Evolutionary conservation across 768 basidiomycete species (phyloP), one percentile per base, ranked within the genome.

Genomic region (Multifurca ochricompacta): DNA sequence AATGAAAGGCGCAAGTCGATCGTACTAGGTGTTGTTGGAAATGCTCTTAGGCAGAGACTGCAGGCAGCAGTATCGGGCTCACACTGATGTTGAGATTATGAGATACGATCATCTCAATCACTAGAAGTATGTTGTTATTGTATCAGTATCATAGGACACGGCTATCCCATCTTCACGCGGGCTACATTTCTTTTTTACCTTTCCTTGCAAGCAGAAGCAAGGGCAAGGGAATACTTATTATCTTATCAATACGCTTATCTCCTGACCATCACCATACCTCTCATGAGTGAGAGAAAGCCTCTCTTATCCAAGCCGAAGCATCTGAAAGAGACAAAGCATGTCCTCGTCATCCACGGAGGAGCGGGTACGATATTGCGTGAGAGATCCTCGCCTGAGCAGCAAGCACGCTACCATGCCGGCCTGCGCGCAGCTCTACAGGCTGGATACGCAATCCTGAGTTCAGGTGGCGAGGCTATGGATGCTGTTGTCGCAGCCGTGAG

Each of bases 381-480:
- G 21, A 67, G 66, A 18, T 79, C 82, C 14, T 83, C 85, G 1
- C 82, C 81, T 2, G 78, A 82, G 56, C 74, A 82, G 59, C 77
- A 74, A 36, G 74, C 75, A 13, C 68, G 68, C 48, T 89, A 87
- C 70, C 80, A 77, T 61, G 67, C 71, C 3, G 80, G 71, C 2
- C 69, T 92, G 36, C 64, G 67, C 8, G 66, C 67, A 3, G 81
- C 89, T 1, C 69, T 92, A 37, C 59, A 68, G 46, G 80, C 79
- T 3, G 89, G 89, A 1, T 72, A 89, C 59, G 63, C 76, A 18
- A 72, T 89, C 18, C 77, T 92, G 39, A 70, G 66, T 35, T 67
- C 74, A 3, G 86, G 85, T 14, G 89, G 88, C 0, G 86, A 88
- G 64, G 88, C 89, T 4, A 81, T 92, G 76, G 87, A 91, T 65